Evolutionary conservation across 768 basidiomycete genomes (phyloP), one percentile per base, ranked within the genome.

Genomic region (Cubamyces lactineus): DNA sequence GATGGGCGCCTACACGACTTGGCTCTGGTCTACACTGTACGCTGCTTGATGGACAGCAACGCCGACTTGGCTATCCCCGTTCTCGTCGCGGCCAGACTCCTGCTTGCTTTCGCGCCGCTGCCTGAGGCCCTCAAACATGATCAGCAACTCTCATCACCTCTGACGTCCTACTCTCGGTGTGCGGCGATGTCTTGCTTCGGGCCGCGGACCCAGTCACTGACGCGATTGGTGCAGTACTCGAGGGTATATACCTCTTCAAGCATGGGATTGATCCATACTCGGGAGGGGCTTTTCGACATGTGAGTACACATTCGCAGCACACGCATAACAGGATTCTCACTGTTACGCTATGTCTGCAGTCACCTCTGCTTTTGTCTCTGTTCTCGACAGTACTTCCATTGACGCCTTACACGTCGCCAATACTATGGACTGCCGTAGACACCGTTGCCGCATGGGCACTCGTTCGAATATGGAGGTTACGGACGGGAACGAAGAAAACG

Each of bases 181-280:
- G 68, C 73, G 90, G 78, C 58, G 9, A 15, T 19, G 48, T 15
- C 26, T 26, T 15, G 28, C 34, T 60, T 8, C 3, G 38, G 16
- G 24, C 17, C 63, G 21, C 45, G 48, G 46, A 23, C 42, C 55
- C 63, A 28, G 58, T 53, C 42, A 48, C 69, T 67, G 59, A 65
- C 54, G 66, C 60, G 43, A 42, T 9, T 63, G 19, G 53, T 51
- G 45, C 64, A 98, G 96, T 98, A 61, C 86, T 87, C 71, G 96
- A 98, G 75, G 96, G 95, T 17, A 81, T 96, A 5, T 94, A 88
- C 75, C 82, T 98, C 16, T 88, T 87, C 64, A 77, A 81, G 43
- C 78, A 90, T 75, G 86, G 85, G n/a, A 77, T 92, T 23, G 85
- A 95, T 71, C 95, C 95, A 30, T 98, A 97, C 67, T 83, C 88